Conservation (phyloP, 2,329 filamentous ascomycete species). For the Colletotrichum euphorbiae region DNA sequence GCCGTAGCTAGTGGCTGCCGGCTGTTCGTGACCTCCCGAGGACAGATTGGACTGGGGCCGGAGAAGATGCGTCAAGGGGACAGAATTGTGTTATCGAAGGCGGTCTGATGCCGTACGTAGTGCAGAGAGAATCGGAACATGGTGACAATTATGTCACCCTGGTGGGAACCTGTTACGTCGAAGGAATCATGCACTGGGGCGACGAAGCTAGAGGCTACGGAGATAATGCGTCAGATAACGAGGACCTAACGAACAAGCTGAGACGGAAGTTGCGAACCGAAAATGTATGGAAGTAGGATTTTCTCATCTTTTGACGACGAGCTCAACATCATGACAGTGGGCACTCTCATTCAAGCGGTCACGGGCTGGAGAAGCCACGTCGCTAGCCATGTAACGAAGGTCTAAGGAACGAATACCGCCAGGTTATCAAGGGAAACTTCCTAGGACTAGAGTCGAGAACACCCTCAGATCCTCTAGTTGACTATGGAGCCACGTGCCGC, state of each 20-base stretch:
- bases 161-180: conserved; percentile 27
- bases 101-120: conserved; percentile 16
- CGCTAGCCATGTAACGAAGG: too few relatives aligned
- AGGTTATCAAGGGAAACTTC: too few relatives aligned
- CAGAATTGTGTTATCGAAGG: conserved; percentile 19
- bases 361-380: too few relatives aligned
- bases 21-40: conserved; percentile 7
- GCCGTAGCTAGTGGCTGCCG: conserved; percentile 3
- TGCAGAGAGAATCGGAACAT: too few relatives aligned
- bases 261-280: neutral
- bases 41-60: conserved; percentile 13
- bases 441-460: too few relatives aligned
- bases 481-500: neutral
- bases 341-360: too few relatives aligned
- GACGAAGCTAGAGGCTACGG: neutral
- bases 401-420: too few relatives aligned
- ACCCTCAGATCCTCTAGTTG: too few relatives aligned
- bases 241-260: neutral
- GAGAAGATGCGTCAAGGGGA: neutral
- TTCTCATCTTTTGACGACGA: neutral
- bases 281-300: neutral
- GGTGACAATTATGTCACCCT: too few relatives aligned
- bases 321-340: neutral
- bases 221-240: neutral
- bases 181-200: conserved; percentile 27